Evolutionary conservation across 1,284 basidiomycete species (phyloP).

Genomic region (Cystobasidium slooffiae): DNA sequence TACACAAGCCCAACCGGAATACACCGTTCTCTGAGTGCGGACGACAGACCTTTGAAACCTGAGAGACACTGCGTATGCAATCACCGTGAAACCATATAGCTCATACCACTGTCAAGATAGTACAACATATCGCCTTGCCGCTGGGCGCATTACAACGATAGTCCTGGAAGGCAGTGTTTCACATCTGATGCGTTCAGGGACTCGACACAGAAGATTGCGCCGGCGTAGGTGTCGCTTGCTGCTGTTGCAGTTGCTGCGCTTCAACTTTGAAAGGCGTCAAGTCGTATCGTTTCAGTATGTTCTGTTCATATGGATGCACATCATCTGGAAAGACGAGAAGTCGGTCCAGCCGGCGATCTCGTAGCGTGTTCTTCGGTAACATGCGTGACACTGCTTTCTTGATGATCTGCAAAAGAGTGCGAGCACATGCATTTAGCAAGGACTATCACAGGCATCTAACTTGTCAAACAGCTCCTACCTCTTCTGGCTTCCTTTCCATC

Average conservation of each 20-base stretch:
- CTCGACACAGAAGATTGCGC: too few species aligned
- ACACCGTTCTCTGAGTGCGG: too few species aligned
- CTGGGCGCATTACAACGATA: too few species aligned
- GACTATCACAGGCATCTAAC: neutral
- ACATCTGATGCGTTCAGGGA: too few species aligned
- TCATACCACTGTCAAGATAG: too few species aligned
- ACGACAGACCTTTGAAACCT: too few species aligned
- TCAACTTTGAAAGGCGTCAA: conserved; percentile 13
- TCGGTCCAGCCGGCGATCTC: conserved; percentile 79
- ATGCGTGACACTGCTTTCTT: conserved; percentile 94
- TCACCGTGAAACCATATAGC: too few species aligned
- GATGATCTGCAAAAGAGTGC: conserved; percentile 70
- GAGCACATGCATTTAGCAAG: neutral
- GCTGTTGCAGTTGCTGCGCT: conserved; percentile 3
- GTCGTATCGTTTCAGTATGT: conserved; percentile 52
- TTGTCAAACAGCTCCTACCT: conserved; percentile 66
- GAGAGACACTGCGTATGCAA: too few species aligned
- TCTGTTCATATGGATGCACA: conserved; percentile 55
- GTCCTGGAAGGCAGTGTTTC: too few species aligned
- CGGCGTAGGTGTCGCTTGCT: too few species aligned
- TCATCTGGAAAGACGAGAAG: conserved; percentile 81
- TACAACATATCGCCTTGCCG: too few species aligned
- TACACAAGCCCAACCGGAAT: too few species aligned
- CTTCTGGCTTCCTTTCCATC: conserved; percentile 84
- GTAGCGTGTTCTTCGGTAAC: conserved; percentile 93